Conservation (phyloP, 1,284 basidiomycete genomes). For the Rhodotorula sp. region DNA sequence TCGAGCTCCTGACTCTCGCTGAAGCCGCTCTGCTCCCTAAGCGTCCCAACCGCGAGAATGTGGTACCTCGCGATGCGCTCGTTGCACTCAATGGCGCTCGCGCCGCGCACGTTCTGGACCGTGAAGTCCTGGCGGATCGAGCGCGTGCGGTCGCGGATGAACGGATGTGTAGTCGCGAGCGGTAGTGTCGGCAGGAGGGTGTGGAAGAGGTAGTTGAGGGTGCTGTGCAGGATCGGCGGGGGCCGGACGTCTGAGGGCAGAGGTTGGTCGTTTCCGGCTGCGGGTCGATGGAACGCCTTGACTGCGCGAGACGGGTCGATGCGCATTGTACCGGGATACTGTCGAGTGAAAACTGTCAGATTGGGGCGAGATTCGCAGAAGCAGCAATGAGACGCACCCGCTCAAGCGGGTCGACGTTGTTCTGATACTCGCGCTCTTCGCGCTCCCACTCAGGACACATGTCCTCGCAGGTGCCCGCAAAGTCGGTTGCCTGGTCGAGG, state of each 20-base stretch:
- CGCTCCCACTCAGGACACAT: conserved; percentile 96
- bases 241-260: conserved; percentile 91
- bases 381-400: conserved; percentile 60
- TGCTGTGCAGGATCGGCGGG: conserved; percentile 78
- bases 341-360: background rate
- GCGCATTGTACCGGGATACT: conserved; percentile 56
- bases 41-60: conserved; percentile 77
- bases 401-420: conserved; percentile 85
- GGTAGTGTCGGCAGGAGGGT: conserved; percentile 66
- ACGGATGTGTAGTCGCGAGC: conserved; percentile 72
- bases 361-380: background rate
- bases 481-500: conserved; percentile 81
- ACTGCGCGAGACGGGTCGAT: conserved; percentile 86
- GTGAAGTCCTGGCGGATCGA: conserved; percentile 92
- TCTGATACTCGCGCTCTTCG: conserved; percentile 85
- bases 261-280: conserved; percentile 78
- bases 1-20: conserved; percentile 77
- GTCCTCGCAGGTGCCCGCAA: conserved; percentile 84
- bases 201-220: conserved; percentile 89
- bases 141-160: conserved; percentile 89
- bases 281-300: conserved; percentile 89
- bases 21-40: conserved; percentile 60
- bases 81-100: conserved; percentile 81
- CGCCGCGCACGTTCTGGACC: conserved; percentile 80
- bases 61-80: conserved; percentile 93